These are phyloP conservation scores for Phytophthora boehmeriae DNA, from an alignment of 352 stramenopile genomes.

Conservation along the genomic window DNA sequence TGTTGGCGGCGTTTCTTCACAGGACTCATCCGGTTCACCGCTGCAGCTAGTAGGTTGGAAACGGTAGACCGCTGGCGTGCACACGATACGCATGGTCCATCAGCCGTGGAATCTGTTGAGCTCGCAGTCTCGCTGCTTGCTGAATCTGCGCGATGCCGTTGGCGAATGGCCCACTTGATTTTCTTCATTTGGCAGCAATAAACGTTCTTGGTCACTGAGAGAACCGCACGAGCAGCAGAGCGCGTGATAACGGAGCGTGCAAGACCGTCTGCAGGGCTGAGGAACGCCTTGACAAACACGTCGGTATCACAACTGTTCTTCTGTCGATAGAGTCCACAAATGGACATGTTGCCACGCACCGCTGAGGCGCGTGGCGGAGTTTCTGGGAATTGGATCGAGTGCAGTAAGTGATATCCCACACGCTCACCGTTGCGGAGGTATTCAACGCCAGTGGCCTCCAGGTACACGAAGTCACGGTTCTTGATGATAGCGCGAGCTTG, in stretches of 20 bases:
- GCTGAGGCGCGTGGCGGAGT: slow-evolving; percentile 23
- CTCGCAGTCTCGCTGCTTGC: slow-evolving; percentile 20
- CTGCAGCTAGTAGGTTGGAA: slow-evolving; percentile 21
- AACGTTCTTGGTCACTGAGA: slow-evolving; percentile 36
- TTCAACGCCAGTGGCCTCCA: slow-evolving; percentile 50
- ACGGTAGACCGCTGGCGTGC: slow-evolving; percentile 30
- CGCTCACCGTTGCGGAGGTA: slow-evolving; percentile 57
- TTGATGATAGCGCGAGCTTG: slow-evolving; percentile 41
- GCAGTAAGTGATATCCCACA: slow-evolving; percentile 61
- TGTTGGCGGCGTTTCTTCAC: slow-evolving; percentile 20
- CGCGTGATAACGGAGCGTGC: slow-evolving; percentile 43
- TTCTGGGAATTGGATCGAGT: slow-evolving; percentile 62
- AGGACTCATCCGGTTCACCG: slow-evolving; percentile 10
- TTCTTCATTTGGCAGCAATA: slow-evolving; percentile 49
- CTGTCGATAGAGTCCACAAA: slow-evolving; percentile 43
- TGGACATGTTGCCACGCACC: slow-evolving; percentile 40
- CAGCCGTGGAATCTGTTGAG: slow-evolving; percentile 16
- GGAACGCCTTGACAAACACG: slow-evolving; percentile 39
- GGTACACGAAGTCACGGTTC: slow-evolving; percentile 60
- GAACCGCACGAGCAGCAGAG: slow-evolving; percentile 31
- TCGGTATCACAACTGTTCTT: slow-evolving; percentile 35
- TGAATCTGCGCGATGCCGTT: slow-evolving; percentile 20
- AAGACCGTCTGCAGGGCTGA: slow-evolving; percentile 36
- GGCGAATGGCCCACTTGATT: slow-evolving; percentile 36
- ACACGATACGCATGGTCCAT: slow-evolving; percentile 37